Percentiles rank a stretch among this genome's conserved stretches.
Conservation (phyloP, 768 basidiomycete genomes). For the Termitomyces sp. region DNA sequence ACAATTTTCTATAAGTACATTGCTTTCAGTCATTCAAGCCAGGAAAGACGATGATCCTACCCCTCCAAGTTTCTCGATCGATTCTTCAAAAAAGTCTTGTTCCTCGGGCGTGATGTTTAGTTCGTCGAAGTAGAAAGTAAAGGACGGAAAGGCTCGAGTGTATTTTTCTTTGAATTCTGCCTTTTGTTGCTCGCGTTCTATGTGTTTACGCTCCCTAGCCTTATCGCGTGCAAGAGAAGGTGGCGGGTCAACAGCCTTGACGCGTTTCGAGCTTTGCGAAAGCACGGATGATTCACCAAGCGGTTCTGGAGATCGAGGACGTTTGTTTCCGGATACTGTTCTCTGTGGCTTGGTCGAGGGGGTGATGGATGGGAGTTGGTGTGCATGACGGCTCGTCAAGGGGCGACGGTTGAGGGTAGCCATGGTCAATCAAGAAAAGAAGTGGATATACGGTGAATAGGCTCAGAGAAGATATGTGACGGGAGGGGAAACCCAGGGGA, state of each 20-base stretch:
- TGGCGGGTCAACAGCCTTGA: conserved; percentile 28
- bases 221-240: conserved; percentile 25
- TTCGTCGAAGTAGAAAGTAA: conserved; percentile 82
- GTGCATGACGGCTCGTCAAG: conserved; percentile 35
- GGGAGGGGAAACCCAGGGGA: not conserved
- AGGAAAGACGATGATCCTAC: conserved; percentile 45
- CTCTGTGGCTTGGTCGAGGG: conserved; percentile 30
- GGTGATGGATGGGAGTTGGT: conserved; percentile 28
- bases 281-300: conserved; percentile 24
- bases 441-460: not conserved
- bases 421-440: conserved; percentile 32
- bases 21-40: not conserved
- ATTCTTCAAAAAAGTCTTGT: conserved; percentile 44
- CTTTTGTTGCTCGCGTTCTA: conserved; percentile 53
- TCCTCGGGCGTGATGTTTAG: conserved; percentile 43
- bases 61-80: conserved; percentile 68
- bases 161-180: conserved; percentile 83
- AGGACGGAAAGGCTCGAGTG: conserved; percentile 76
- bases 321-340: conserved; percentile 34
- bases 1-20: conserved; percentile 61
- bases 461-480: not conserved
- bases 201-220: conserved; percentile 43
- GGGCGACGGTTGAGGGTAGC: conserved; percentile 48
- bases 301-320: conserved; percentile 50
- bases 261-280: conserved; percentile 36